Conservation (phyloP, 2,329 filamentous ascomycete species). For the Calonectria ilicicola region DNA sequence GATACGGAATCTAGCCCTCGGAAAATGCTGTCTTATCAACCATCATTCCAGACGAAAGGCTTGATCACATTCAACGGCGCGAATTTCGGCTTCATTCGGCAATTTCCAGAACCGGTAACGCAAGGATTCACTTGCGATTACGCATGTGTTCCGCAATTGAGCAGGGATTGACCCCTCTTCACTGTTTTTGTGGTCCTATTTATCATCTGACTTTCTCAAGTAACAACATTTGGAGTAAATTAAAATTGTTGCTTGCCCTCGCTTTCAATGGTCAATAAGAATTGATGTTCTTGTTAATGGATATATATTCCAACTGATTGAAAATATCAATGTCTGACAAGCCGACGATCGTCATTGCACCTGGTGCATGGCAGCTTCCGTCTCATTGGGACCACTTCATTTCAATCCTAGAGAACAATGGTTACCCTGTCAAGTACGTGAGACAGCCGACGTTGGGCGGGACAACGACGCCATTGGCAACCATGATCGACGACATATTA, state of each 20-base stretch:
- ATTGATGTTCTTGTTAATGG: no score
- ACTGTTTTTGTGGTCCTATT: neutral
- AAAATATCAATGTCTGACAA: neutral
- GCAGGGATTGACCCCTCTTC: neutral
- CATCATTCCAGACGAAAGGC: neutral
- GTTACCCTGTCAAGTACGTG: neutral
- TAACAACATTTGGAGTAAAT: no score
- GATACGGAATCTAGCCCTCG: neutral
- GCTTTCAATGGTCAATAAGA: no score
- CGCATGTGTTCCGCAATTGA: neutral
- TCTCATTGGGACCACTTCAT: constrained; percentile 2
- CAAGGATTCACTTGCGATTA: neutral
- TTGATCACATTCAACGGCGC: neutral
- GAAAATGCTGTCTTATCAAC: no score
- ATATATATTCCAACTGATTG: no score
- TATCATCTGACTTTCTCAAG: neutral
- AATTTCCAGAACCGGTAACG: neutral
- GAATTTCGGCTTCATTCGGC: neutral
- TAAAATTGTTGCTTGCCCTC: no score
- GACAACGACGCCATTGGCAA: neutral
- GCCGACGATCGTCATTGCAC: neutral
- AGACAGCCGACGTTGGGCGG: constrained; percentile 1
- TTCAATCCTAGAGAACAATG: neutral
- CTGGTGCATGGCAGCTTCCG: constrained; percentile 13
- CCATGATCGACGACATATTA: neutral